Evolutionary conservation across 1,284 basidiomycete species (phyloP), one percentile per base, ranked within the genome.

Genomic region (Ustilago hordei): DNA sequence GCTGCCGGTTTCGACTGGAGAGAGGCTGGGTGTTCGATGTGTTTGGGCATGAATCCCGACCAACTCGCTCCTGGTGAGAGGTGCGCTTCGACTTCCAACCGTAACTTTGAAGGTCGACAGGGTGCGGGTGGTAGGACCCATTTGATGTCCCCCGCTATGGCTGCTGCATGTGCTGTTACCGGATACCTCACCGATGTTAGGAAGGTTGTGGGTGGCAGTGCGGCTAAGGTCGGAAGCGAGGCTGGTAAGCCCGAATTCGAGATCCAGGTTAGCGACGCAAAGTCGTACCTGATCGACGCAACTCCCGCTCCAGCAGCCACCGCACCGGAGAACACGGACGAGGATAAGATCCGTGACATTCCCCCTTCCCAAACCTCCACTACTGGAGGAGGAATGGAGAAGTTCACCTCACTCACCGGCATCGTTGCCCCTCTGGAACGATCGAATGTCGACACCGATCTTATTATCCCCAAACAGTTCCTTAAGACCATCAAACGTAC

Each of bases 41-140:
- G 84, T 67, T 78, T 85, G 12, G 84, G 83, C 35, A 85, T 85
- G 84, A 85, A 85, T 69, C 84, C 84, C 8, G 84, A 85, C 64
- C 83, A 84, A 75, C 81, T 85, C 4, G 64, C 78, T 43, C 84
- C 84, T 8, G 83, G 83, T 39, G 83, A 85, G 67, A 69, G 84
- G n/a, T 85, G 84, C 58, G 84, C 84, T 31, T 85, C 84, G 32
- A 85, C 84, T n/a, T 84, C 82, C 59, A 85, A 85, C 80, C 79
- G 84, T 38, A 85, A 85, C 82, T 85, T 85, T 67, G 84, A 85
- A 60, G 84, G 84, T 36, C 64, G 84, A 15, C 84, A 85, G 64
- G 84, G 84, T 35, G 78, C 82, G 8, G 83, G 83, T 60, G 84
- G 84, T 35, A 77, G 84, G 34, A 85, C 84, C 13, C 84, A 85